These are phyloP conservation scores for Candida tunisiensis DNA, from an alignment of 1,139 yeast genomes.

Conservation along the genomic window DNA sequence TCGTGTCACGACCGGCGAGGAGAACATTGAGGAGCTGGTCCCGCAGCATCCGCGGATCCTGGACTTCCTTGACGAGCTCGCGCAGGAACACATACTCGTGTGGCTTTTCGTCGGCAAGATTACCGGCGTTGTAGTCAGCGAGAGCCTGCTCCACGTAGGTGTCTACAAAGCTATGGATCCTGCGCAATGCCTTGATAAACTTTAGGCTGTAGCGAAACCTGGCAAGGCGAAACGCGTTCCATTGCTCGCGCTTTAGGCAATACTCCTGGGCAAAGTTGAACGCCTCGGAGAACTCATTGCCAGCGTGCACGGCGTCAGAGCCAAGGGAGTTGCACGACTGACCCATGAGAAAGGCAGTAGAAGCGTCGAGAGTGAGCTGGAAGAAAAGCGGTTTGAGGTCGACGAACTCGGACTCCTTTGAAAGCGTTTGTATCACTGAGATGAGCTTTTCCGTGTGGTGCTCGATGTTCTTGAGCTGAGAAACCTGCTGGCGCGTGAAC, in stretches of 20 bases:
- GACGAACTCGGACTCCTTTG: constrained; percentile 13
- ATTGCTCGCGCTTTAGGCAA: too few relatives aligned
- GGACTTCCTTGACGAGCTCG: constrained; percentile 31
- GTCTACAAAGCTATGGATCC: constrained; percentile 15
- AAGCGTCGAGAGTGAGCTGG: constrained; percentile 36
- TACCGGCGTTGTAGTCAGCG: neutral
- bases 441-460: constrained; percentile 28
- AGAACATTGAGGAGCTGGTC: constrained; percentile 33
- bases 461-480: constrained; percentile 29
- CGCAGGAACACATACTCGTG: constrained; percentile 26
- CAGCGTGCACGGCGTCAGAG: constrained; percentile 6
- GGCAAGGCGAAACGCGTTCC: constrained; percentile 18
- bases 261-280: constrained; percentile 28
- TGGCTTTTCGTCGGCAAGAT: constrained; percentile 1
- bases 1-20: constrained; percentile 38
- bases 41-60: constrained; percentile 28
- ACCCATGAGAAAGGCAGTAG: constrained; percentile 43
- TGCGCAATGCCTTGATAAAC: constrained; percentile 16
- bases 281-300: constrained; percentile 26
- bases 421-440: constrained; percentile 13
- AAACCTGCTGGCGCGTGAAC: constrained; percentile 32
- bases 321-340: constrained; percentile 23
- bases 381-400: constrained; percentile 34
- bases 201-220: constrained; percentile 20
- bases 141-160: constrained; percentile 12